Evolutionary conservation across 202 grass and related monocot genomes (phyloP).

Genomic region (Setaria viridis): DNA sequence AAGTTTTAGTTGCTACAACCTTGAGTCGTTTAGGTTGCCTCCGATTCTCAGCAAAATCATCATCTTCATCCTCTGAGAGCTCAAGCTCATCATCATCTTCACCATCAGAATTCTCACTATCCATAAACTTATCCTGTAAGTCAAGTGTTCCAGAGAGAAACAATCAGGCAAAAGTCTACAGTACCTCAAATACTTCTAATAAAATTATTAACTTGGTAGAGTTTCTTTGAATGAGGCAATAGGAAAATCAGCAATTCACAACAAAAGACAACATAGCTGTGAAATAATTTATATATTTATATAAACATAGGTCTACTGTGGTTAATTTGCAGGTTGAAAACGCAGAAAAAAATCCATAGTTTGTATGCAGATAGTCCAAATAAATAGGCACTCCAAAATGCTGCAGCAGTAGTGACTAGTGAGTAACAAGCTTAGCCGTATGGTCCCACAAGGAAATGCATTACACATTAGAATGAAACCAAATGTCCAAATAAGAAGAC

Average conservation of each 20-base stretch:
- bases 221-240: constrained; percentile 2
- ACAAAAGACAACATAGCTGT: constrained; percentile 15
- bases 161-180: constrained; percentile 12
- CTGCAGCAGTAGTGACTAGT: not conserved
- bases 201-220: constrained; percentile 18
- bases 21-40: constrained; percentile 71
- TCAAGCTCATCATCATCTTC: constrained; percentile 68
- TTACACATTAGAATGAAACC: constrained; percentile 10
- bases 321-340: not conserved
- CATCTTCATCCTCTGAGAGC: constrained; percentile 75
- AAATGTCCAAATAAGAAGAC: constrained; percentile 33
- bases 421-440: not conserved
- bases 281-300: not conserved
- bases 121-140: constrained; percentile 73
- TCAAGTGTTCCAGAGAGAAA: constrained; percentile 14
- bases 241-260: constrained; percentile 10
- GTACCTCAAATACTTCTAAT: constrained; percentile 11
- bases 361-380: not conserved
- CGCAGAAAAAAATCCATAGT: not conserved
- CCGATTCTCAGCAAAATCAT: constrained; percentile 71
- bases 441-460: constrained; percentile 6
- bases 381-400: constrained; percentile 21
- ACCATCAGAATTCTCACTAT: constrained; percentile 76
- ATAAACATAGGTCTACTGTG: not conserved
- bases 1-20: constrained; percentile 56